Evolutionary conservation across 345 rosid genomes (phyloP).

Genomic region (Moricandia moricandioides): DNA sequence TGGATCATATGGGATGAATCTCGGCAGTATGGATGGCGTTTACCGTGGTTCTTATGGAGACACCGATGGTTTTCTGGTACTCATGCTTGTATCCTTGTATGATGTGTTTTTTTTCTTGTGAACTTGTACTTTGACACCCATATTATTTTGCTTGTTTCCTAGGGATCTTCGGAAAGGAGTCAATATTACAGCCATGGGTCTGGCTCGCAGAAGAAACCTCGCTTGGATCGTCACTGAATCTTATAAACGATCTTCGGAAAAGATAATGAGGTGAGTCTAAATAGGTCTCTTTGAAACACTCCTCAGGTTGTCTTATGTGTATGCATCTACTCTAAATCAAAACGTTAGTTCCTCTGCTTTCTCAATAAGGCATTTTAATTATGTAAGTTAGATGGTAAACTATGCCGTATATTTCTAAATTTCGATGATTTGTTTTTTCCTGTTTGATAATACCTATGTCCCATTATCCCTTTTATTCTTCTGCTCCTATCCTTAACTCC

Average conservation of each 20-base stretch:
- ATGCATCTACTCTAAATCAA: constrained; percentile 13
- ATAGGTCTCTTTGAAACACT: constrained; percentile 12
- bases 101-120: constrained; percentile 15
- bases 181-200: constrained; percentile 65
- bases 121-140: constrained; percentile 10
- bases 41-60: constrained; percentile 66
- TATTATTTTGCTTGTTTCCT: constrained; percentile 24
- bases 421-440: constrained; percentile 19
- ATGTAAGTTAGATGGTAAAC: constrained; percentile 26
- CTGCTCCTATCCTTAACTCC: constrained; percentile 4
- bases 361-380: constrained; percentile 13
- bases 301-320: constrained; percentile 23
- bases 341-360: constrained; percentile 15
- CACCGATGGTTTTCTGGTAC: constrained; percentile 69
- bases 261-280: constrained; percentile 24
- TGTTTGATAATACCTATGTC: constrained; percentile 4
- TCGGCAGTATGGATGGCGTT: constrained; percentile 47
- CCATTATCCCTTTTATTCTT: constrained; percentile 14
- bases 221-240: constrained; percentile 57
- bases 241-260: constrained; percentile 27
- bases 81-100: constrained; percentile 10
- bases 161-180: constrained; percentile 69
- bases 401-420: constrained; percentile 3
- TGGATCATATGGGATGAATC: constrained; percentile 69
- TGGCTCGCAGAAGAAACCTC: constrained; percentile 76